Conservation (phyloP, 2,329 filamentous ascomycete species). For the Alternaria novae-zelandiae region DNA sequence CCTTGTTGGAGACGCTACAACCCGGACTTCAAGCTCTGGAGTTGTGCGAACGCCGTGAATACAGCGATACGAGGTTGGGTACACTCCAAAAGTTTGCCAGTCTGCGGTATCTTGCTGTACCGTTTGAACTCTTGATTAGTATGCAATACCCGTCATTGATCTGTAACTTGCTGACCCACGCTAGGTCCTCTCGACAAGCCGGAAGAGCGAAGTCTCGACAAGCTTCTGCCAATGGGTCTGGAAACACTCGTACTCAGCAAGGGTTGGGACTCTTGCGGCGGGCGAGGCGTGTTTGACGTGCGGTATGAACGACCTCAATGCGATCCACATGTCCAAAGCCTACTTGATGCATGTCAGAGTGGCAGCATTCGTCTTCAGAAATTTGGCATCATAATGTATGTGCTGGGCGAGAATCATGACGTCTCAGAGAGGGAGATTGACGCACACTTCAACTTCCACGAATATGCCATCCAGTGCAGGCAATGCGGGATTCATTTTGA, state of each 20-base stretch:
- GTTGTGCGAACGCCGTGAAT: background rate
- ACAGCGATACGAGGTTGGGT: background rate
- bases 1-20: background rate
- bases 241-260: background rate
- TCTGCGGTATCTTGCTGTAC: background rate
- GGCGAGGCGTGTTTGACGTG: background rate
- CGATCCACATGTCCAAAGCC: background rate
- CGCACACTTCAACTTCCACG: background rate
- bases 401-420: background rate
- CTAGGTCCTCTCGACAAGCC: background rate
- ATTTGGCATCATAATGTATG: background rate
- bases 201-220: background rate
- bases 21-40: background rate
- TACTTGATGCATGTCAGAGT: background rate
- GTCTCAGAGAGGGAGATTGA: background rate
- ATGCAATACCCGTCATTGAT: background rate
- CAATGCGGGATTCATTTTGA: background rate
- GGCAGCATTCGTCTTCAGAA: background rate
- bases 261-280: background rate
- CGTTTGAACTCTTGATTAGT: background rate
- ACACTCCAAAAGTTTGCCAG: background rate
- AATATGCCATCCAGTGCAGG: background rate
- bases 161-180: background rate
- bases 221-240: background rate
- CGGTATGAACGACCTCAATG: background rate